These are phyloP conservation scores for Biscogniauxia mediterranea DNA, from an alignment of 2,329 filamentous ascomycete genomes.

Conservation along the genomic window DNA sequence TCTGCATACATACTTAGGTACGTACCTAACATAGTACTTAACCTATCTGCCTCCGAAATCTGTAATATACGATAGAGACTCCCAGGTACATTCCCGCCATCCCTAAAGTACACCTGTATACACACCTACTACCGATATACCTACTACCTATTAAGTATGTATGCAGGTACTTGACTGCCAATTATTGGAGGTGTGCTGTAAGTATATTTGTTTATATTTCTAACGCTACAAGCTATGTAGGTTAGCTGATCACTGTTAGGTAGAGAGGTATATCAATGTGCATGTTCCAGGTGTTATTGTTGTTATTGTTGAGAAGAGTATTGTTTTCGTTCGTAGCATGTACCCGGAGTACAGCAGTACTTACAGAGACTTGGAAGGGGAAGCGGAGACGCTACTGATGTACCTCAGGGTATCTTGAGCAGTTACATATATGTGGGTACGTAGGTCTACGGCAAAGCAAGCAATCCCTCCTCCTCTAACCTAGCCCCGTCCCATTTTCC, in stretches of 20 bases:
- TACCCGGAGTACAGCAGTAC: background rate
- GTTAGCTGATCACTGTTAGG: no score
- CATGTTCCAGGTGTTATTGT: background rate
- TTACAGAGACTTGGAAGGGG: background rate
- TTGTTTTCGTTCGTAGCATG: background rate
- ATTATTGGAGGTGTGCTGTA: no score
- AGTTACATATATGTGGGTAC: background rate
- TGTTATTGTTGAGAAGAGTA: background rate
- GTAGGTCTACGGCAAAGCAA: background rate
- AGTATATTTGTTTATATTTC: no score
- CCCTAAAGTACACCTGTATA: no score
- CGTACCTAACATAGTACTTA: no score
- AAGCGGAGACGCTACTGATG: background rate
- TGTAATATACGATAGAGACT: background rate
- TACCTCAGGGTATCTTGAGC: background rate
- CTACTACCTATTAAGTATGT: no score
- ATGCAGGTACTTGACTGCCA: no score
- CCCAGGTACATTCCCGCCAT: no score
- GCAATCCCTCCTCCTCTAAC: background rate
- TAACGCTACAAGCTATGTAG: no score
- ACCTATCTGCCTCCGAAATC: background rate
- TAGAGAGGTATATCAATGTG: background rate
- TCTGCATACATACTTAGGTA: background rate
- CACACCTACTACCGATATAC: no score
- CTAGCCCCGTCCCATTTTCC: background rate